These are phyloP conservation scores for Penicillium sp. DNA, from an alignment of 2,329 filamentous ascomycete genomes.

Conservation along the genomic window DNA sequence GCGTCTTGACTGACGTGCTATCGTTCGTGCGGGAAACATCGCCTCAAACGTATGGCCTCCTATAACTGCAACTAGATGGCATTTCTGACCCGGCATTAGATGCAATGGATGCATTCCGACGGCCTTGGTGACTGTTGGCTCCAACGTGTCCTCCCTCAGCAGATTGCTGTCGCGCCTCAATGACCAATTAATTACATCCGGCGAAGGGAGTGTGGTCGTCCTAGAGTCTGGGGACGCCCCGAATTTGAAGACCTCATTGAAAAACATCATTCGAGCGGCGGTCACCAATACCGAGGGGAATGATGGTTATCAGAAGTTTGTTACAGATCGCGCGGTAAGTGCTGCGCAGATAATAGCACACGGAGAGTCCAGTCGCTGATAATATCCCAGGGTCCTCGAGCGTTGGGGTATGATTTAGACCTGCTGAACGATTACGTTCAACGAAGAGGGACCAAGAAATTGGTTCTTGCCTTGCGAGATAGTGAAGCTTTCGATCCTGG, in stretches of 20 bases:
- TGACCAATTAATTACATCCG: constrained; percentile 26
- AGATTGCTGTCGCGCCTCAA: constrained; percentile 37
- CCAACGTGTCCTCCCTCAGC: constrained; percentile 40
- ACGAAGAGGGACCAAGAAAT: constrained; percentile 32
- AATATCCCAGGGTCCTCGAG: constrained; percentile 33
- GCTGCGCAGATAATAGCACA: too few species aligned
- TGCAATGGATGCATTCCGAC: constrained; percentile 39
- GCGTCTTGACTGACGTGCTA: constrained; percentile 35
- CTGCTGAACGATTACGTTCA: constrained; percentile 41
- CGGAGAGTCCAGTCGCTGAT: constrained; percentile 6
- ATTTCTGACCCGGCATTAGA: constrained; percentile 22
- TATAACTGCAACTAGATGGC: neutral
- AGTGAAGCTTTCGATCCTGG: constrained; percentile 45
- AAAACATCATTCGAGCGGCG: constrained; percentile 42
- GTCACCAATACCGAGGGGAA: constrained; percentile 37
- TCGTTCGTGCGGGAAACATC: constrained; percentile 35
- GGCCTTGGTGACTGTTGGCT: constrained; percentile 41
- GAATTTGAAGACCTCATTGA: constrained; percentile 44
- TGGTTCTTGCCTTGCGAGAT: constrained; percentile 43
- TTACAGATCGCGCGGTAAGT: constrained; percentile 37
- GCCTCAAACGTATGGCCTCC: constrained; percentile 31
- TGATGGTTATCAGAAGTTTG: constrained; percentile 36
- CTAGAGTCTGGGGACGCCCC: constrained; percentile 43
- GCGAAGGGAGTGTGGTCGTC: constrained; percentile 35
- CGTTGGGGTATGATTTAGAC: constrained; percentile 45